These are phyloP conservation scores for Pseudoperonospora humuli DNA, from an alignment of 352 stramenopile genomes.

Conservation along the genomic window DNA sequence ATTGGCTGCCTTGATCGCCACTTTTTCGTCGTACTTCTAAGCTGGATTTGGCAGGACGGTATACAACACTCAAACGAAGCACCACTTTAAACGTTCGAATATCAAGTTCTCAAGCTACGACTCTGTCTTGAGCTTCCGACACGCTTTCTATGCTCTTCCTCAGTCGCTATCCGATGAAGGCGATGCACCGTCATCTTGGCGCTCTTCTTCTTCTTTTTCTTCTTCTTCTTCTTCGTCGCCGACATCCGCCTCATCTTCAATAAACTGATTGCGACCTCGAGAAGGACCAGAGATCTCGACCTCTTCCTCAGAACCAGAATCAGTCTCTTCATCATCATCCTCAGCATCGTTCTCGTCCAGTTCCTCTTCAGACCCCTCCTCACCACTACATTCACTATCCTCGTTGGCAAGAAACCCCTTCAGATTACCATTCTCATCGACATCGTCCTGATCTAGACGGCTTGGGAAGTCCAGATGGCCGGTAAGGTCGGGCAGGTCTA, in stretches of 20 bases:
- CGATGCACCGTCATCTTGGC: slow-evolving; percentile 9
- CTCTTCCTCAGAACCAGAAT: slow-evolving; percentile 68
- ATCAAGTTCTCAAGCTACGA: background rate
- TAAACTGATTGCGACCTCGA: slow-evolving; percentile 46
- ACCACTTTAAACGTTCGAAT: background rate
- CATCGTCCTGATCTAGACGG: slow-evolving; percentile 70
- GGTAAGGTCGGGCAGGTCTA: slow-evolving; percentile 46
- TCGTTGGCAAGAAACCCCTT: slow-evolving; percentile 59
- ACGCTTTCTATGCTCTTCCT: background rate
- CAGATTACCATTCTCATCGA: slow-evolving; percentile 77
- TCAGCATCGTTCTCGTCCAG: slow-evolving; percentile 35
- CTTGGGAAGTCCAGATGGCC: slow-evolving; percentile 71
- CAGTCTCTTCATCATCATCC: slow-evolving; percentile 43
- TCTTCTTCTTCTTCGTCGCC: slow-evolving; percentile 45
- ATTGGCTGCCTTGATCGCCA: slow-evolving; percentile 25
- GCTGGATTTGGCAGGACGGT: background rate
- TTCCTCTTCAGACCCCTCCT: slow-evolving; percentile 29
- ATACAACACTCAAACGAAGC: background rate
- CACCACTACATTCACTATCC: slow-evolving; percentile 59
- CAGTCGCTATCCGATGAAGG: slow-evolving; percentile 26
- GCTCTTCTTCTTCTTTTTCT: slow-evolving; percentile 26
- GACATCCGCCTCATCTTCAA: slow-evolving; percentile 74
- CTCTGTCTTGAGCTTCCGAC: slow-evolving; percentile 1
- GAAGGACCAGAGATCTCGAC: slow-evolving; percentile 18
- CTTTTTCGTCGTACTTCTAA: slow-evolving; percentile 18